Conservation (phyloP, 1,284 basidiomycete genomes). For the Phlebopus sp. region DNA sequence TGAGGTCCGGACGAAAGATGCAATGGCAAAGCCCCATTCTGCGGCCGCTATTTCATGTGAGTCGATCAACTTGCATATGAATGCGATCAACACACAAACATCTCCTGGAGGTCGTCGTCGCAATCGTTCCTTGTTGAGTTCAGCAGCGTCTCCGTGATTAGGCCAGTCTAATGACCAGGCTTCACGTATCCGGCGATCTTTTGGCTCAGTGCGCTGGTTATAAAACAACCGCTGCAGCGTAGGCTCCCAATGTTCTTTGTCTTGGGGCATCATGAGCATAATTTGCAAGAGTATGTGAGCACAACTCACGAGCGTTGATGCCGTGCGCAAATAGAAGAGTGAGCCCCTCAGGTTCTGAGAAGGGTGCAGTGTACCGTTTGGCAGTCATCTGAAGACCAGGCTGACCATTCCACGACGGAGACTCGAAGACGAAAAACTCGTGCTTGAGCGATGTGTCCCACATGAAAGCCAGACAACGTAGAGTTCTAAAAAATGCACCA, state of each 20-base stretch:
- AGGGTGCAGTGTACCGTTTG: conserved; percentile 21
- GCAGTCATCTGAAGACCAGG: conserved; percentile 18
- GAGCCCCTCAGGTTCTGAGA: conserved; percentile 19
- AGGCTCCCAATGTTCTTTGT: conserved; percentile 30
- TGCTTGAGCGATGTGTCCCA: background rate
- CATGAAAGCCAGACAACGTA: background rate
- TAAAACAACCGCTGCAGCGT: conserved; percentile 18
- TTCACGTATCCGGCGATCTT: conserved; percentile 21
- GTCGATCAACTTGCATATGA: background rate
- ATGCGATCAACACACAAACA: background rate
- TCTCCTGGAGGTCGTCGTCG: conserved; percentile 1
- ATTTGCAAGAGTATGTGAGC: background rate
- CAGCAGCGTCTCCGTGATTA: conserved; percentile 15
- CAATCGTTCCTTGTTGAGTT: conserved; percentile 1
- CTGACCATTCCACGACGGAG: conserved; percentile 3
- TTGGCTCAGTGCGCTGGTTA: conserved; percentile 10
- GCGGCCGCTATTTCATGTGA: conserved; percentile 33
- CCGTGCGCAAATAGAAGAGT: conserved; percentile 26
- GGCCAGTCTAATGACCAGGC: conserved; percentile 30
- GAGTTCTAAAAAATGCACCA: background rate
- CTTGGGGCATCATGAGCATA: conserved; percentile 7
- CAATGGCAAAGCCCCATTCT: conserved; percentile 40
- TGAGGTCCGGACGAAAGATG: conserved; percentile 35
- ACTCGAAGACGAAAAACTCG: conserved; percentile 4
- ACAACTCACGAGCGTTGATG: conserved; percentile 19